Percentiles rank a stretch among this genome's conserved stretches.
phyloP scores from a whole-genome alignment of 371 early-diverging fungal genomes.

The Gilbertella persicaria region DNA sequence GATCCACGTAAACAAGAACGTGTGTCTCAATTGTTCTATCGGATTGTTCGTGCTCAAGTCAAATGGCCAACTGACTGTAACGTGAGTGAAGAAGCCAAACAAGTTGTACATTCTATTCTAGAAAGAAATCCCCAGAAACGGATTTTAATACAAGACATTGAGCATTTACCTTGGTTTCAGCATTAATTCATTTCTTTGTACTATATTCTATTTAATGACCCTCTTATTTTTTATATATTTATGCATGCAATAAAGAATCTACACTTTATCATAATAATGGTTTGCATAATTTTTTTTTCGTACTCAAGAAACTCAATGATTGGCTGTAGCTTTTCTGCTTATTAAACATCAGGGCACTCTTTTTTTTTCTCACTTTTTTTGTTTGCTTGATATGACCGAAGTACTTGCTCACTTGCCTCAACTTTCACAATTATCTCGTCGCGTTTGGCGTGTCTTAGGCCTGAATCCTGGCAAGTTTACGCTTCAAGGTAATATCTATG shows the following conservation, averaged over 20 bases:
- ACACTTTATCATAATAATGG: too few relatives aligned
- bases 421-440: constrained; percentile 44
- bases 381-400: constrained; percentile 14
- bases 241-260: too few relatives aligned
- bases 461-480: constrained; percentile 79
- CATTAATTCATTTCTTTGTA: neutral
- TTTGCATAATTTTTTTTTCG: too few relatives aligned
- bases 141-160: constrained; percentile 35
- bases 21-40: constrained; percentile 49
- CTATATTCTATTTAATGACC: neutral
- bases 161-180: constrained; percentile 38
- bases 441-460: constrained; percentile 67
- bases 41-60: constrained; percentile 45
- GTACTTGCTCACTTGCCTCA: constrained; percentile 30
- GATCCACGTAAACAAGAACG: constrained; percentile 40
- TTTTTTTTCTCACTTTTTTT: constrained; percentile 1
- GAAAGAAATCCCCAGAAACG: constrained; percentile 42
- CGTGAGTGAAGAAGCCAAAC: constrained; percentile 31
- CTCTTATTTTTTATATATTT: too few relatives aligned
- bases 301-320: too few relatives aligned
- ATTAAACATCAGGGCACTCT: too few relatives aligned
- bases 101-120: constrained; percentile 39
- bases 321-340: too few relatives aligned
- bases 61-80: constrained; percentile 42
- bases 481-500: constrained; percentile 58